Evolutionary conservation across 2,329 filamentous ascomycete genomes (phyloP), one percentile per base, ranked within the genome.

Genomic region (Endocalyx cinctus): DNA sequence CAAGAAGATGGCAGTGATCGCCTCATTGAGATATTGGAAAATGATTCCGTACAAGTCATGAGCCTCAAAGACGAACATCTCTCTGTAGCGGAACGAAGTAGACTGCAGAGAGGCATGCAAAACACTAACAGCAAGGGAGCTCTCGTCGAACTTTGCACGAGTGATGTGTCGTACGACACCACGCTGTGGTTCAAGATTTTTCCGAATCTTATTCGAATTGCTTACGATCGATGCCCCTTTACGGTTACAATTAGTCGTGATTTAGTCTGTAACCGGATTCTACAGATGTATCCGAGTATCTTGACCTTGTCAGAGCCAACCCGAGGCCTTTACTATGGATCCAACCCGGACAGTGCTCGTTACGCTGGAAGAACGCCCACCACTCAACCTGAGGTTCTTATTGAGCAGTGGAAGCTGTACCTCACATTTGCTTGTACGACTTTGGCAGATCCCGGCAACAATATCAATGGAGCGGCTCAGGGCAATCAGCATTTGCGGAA

Each of bases 151-250:
- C 75, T 98, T 16, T 97, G 92, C 61, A 90, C 87, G 47, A 97
- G 92, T 61, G 92, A 97, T 48, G 80, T 92, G 17, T 87, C 88
- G 1, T 96, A 97, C 51, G 92, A 98, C 55, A 83, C 87, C 3
- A 94, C 89, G 0, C 66, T 98, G 10, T 98, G 92, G 92, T 94
- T 92, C 64, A 98, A 97, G 54, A 83, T 97, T 13, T 98, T 98
- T 51, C 94, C 92, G 4, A 97, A 96, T 51, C 72, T 98, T 19
- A 85, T 98, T 36, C 79, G 87, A 10, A 83, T 94, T 46, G 87
- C 88, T 38, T 94, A 87, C 52, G 87, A 96, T 46, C 84, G 84
- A 38, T 98, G 90, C 50, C 86, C 87, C 0, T 89, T 94, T 50
- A 88, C 90, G 3, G 86, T 97, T 20, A 89, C 87, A 0, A 77